Evolutionary conservation across 2,329 filamentous ascomycete genomes (phyloP).

Genomic region (Penicillium sp.): DNA sequence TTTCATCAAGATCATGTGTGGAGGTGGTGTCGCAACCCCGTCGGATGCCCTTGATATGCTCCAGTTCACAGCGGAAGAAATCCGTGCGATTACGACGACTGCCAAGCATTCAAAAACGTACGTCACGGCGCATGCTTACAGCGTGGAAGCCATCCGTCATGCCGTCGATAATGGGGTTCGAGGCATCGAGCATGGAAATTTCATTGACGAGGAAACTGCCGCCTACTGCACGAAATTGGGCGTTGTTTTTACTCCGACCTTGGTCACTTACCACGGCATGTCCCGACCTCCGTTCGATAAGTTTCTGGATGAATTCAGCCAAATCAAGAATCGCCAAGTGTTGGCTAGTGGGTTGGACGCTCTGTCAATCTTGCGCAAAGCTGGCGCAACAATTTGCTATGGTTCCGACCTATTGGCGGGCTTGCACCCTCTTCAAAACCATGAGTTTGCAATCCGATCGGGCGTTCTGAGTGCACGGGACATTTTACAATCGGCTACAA

Average conservation of each 20-base stretch:
- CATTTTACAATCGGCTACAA: slow-evolving; percentile 50
- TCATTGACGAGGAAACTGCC: slow-evolving; percentile 46
- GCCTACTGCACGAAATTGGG: slow-evolving; percentile 47
- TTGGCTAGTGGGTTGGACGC: slow-evolving; percentile 46
- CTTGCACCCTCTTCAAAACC: slow-evolving; percentile 45
- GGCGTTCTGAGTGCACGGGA: slow-evolving; percentile 41
- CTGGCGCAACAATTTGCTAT: slow-evolving; percentile 55
- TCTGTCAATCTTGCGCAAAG: slow-evolving; percentile 48
- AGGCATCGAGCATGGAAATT: slow-evolving; percentile 55
- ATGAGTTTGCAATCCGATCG: slow-evolving; percentile 48
- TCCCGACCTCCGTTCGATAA: slow-evolving; percentile 3
- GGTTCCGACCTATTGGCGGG: slow-evolving; percentile 55
- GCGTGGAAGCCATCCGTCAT: slow-evolving; percentile 52
- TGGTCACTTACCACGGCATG: slow-evolving; percentile 52
- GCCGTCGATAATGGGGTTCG: slow-evolving; percentile 53
- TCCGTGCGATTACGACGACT: slow-evolving; percentile 51
- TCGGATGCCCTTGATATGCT: slow-evolving; percentile 53
- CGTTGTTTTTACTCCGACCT: slow-evolving; percentile 53
- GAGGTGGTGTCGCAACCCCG: slow-evolving; percentile 56
- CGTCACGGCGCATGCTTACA: slow-evolving; percentile 59
- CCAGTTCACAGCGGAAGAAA: slow-evolving; percentile 57
- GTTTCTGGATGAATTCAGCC: slow-evolving; percentile 10
- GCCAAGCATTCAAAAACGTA: slow-evolving; percentile 51
- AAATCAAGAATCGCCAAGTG: slow-evolving; percentile 50
- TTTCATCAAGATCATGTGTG: slow-evolving; percentile 61